phyloP scores from a whole-genome alignment of 768 basidiomycete genomes.

The Amanita pallidorosea region DNA sequence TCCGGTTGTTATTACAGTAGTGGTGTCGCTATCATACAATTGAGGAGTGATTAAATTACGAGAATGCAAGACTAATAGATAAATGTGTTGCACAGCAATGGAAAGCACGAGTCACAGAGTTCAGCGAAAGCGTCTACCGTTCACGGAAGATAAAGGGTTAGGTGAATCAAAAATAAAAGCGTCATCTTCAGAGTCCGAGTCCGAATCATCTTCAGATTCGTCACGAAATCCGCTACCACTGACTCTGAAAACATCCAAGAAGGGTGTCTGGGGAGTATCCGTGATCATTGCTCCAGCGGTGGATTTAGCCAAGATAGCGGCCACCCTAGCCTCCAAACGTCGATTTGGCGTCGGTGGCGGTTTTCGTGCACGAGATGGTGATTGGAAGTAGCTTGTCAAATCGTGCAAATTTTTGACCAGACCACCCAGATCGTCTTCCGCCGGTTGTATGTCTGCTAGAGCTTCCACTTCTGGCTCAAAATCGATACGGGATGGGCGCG shows the following conservation, averaged over 20 bases:
- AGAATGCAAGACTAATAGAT: conserved; percentile 8
- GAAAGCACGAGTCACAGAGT: conserved; percentile 7
- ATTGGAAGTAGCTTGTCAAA: conserved; percentile 64
- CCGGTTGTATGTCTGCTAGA: conserved; percentile 28
- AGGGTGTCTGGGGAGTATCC: conserved; percentile 70
- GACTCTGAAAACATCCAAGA: conserved; percentile 65
- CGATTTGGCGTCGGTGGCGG: conserved; percentile 38
- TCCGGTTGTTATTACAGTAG: neutral
- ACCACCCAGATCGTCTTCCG: conserved; percentile 59
- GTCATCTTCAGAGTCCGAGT: conserved; percentile 41
- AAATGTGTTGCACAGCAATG: conserved; percentile 4
- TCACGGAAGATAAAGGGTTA: conserved; percentile 32
- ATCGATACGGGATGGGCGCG: conserved; percentile 61
- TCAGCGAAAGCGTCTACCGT: conserved; percentile 31
- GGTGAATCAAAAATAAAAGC: conserved; percentile 56
- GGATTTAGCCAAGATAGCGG: conserved; percentile 78
- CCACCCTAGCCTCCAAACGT: conserved; percentile 66
- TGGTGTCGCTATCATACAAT: neutral
- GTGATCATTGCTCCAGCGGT: conserved; percentile 37
- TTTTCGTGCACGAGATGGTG: conserved; percentile 19
- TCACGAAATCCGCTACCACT: conserved; percentile 33
- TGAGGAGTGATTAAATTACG: neutral
- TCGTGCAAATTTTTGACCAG: conserved; percentile 72
- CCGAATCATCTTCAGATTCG: conserved; percentile 37
- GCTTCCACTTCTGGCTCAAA: conserved; percentile 57